Evolutionary conservation across 371 early-diverging fungal species (phyloP).

Genomic region (Coemansia sp.): DNA sequence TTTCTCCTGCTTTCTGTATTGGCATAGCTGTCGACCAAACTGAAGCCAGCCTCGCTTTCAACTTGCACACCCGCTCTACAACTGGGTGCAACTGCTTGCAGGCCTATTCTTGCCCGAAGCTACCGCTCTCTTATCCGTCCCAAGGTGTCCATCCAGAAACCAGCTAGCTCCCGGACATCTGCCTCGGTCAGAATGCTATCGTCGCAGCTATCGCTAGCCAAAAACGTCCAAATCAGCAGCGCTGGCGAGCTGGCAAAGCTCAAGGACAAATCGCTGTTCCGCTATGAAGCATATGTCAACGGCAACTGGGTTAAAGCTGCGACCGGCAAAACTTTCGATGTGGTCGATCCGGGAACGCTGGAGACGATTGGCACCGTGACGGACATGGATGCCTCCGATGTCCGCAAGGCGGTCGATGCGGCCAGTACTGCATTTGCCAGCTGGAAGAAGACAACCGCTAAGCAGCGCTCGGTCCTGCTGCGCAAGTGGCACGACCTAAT

Average conservation of each 20-base stretch:
- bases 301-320: constrained; percentile 58
- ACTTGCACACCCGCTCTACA: too few relatives aligned
- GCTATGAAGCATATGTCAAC: constrained; percentile 57
- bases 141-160: neutral
- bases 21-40: neutral
- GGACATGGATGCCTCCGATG: constrained; percentile 66
- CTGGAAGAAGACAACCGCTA: constrained; percentile 68
- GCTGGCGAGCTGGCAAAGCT: constrained; percentile 52
- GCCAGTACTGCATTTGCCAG: constrained; percentile 61
- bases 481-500: constrained; percentile 72
- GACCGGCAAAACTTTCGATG: constrained; percentile 54
- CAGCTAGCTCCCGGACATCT: neutral
- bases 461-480: constrained; percentile 64
- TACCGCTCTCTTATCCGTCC: too few relatives aligned
- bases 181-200: neutral
- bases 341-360: constrained; percentile 68
- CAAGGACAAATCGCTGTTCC: constrained; percentile 57
- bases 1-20: neutral
- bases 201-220: constrained; percentile 2
- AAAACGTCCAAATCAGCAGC: constrained; percentile 9
- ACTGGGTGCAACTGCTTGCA: too few relatives aligned
- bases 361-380: constrained; percentile 65
- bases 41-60: neutral
- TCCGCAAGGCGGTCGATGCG: constrained; percentile 59
- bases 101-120: neutral